Conservation (phyloP, 305 asterid species). For the Fraxinus baroniana region DNA sequence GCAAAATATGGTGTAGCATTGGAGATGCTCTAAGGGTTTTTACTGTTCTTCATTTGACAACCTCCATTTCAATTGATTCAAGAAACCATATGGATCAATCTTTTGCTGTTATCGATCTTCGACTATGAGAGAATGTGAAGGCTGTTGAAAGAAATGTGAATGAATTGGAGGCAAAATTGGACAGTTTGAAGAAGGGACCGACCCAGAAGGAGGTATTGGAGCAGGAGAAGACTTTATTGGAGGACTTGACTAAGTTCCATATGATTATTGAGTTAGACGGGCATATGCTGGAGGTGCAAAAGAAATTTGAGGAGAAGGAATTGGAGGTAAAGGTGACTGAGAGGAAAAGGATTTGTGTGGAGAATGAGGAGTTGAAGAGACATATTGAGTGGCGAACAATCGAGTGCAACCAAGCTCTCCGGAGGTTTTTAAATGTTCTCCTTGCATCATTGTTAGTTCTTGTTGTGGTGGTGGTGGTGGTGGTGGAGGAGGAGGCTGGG, state of each 20-base stretch:
- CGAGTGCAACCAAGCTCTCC: slow-evolving; percentile 74
- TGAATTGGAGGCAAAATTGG: slow-evolving; percentile 54
- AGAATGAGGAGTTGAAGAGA: slow-evolving; percentile 82
- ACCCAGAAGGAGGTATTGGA: slow-evolving; percentile 63
- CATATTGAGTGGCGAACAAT: slow-evolving; percentile 58
- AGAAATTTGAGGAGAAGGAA: slow-evolving; percentile 51
- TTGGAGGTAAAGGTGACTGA: slow-evolving; percentile 63
- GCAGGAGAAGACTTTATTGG: slow-evolving; percentile 60
- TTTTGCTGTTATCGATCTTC: no score
- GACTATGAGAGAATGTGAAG: slow-evolving; percentile 32
- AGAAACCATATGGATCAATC: slow-evolving; percentile 10
- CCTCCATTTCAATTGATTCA: slow-evolving; percentile 28
- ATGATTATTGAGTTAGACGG: slow-evolving; percentile 52
- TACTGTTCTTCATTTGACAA: neutral
- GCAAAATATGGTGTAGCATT: no score
- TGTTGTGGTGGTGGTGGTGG: no score
- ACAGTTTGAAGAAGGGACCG: slow-evolving; percentile 52
- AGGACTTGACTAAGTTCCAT: slow-evolving; percentile 69
- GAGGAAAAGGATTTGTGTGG: slow-evolving; percentile 59
- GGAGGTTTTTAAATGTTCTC: slow-evolving; percentile 45
- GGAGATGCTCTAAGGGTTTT: no score
- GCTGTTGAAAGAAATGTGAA: slow-evolving; percentile 37
- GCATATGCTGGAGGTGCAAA: slow-evolving; percentile 43
- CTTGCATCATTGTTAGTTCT: no score
- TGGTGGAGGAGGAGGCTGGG: no score